Base-by-base conservation (phyloP, 805 yeast genomes). In the Schwanniomyces pseudopolymorphus region DNA sequence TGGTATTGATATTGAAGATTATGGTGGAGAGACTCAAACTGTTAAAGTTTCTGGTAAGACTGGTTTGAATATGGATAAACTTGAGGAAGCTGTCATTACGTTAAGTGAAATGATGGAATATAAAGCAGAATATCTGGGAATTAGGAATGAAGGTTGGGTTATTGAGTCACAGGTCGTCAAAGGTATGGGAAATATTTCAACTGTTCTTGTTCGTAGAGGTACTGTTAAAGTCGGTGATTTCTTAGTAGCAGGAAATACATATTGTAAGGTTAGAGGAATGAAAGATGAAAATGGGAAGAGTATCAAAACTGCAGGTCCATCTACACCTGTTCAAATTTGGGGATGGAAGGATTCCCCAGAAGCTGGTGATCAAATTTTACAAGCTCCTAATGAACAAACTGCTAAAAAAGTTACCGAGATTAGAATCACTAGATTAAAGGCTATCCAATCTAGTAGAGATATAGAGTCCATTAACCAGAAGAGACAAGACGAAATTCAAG, bases 281-380 rank as follows among this genome's bases (percentile, higher is more conserved):
- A 77, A 76, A 46, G 87, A 89, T 63, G 96, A 89, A 53, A 61
- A 69, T 47, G 91, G 92, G 3, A 81, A 81, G 52, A 47, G 73
- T 0, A 64, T 89, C 7, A 79, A 81, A 48, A 48, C 63, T 25
- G 97, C 96, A 0, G 80, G 81, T 0, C 98, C 99, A 0, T 85
- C 96, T 0, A 84, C 87, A 7, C 97, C 98, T 0, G 95, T 89
- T 1, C 96, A 89, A 57, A 75, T 94, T 6, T 78, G 88, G 61
- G 99, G 99, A 0, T 94, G 99, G 99, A 90, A 87, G 60, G 91
- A 83, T 28, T 68, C 91, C 31, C 98, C 98, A 0, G 87, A 81
- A 43, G 94, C 96, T 9, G 99, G 99, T 8, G 96, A 89, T 51
- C 80, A 80, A 52, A 82, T 88, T 1, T 61, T 92, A 4, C 85